Conservation (phyloP, 768 basidiomycete species). For the Tricholoma sp. region DNA sequence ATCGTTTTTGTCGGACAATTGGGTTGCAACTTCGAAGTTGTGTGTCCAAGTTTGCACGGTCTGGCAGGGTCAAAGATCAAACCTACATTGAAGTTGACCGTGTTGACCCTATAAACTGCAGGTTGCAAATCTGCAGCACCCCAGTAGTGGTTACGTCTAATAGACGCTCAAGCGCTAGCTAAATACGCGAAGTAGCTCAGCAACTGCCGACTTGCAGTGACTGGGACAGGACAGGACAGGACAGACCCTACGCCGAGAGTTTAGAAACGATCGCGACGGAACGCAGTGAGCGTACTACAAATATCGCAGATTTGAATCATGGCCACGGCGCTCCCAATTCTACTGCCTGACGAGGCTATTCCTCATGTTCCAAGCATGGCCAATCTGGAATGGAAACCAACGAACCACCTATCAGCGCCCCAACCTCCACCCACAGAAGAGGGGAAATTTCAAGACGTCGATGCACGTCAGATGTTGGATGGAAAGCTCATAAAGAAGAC, state of each 20-base stretch:
- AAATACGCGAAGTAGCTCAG: too few relatives aligned
- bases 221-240: too few relatives aligned
- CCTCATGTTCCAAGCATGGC: constrained; percentile 30
- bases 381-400: constrained; percentile 72
- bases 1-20: too few relatives aligned
- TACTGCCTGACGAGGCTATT: constrained; percentile 44
- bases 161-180: too few relatives aligned
- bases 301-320: constrained; percentile 2
- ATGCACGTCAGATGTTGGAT: constrained; percentile 68
- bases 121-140: too few relatives aligned
- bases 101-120: too few relatives aligned
- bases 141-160: too few relatives aligned
- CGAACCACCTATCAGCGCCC: constrained; percentile 63
- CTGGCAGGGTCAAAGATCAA: background rate
- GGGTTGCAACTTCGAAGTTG: too few relatives aligned
- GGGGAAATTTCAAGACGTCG: constrained; percentile 67
- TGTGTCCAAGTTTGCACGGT: background rate
- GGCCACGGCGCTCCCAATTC: constrained; percentile 39
- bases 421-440: constrained; percentile 78
- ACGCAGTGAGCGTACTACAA: background rate
- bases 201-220: too few relatives aligned
- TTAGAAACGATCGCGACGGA: background rate
- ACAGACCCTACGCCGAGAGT: too few relatives aligned
- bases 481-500: constrained; percentile 88
- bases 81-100: too few relatives aligned